These are phyloP conservation scores for Vicia villosa DNA, from an alignment of 306 rosid species.

Conservation along the genomic window DNA sequence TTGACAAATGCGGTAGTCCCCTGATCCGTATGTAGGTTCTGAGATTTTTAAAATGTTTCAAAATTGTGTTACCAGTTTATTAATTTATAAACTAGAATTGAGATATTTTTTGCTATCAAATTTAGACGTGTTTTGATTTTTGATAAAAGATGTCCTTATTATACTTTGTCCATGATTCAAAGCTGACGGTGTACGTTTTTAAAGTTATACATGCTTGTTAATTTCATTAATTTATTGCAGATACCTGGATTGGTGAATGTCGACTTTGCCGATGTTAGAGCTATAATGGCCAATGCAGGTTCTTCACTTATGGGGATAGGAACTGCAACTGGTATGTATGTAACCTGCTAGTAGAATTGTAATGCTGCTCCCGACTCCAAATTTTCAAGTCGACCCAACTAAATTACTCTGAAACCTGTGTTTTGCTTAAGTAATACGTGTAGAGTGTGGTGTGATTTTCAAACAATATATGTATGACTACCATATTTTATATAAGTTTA, in stretches of 20 bases:
- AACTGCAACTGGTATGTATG: constrained; percentile 92
- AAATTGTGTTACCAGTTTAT: constrained; percentile 11
- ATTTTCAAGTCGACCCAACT: constrained; percentile 30
- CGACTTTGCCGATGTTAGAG: constrained; percentile 98
- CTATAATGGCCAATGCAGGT: constrained; percentile 99
- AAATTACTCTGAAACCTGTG: constrained; percentile 25
- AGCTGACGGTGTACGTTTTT: constrained; percentile 27
- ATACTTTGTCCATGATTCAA: constrained; percentile 16
- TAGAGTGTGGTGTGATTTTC: constrained; percentile 24
- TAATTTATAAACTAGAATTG: constrained; percentile 18
- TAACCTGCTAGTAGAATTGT: constrained; percentile 24
- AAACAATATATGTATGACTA: constrained; percentile 26
- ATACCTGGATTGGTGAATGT: constrained; percentile 95
- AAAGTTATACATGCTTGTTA: constrained; percentile 20
- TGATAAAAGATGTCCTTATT: constrained; percentile 22
- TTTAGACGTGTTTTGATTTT: constrained; percentile 8
- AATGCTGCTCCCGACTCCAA: constrained; percentile 27
- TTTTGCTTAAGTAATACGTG: constrained; percentile 25
- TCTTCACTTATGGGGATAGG: constrained; percentile 99
- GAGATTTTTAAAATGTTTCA: constrained; percentile 9
- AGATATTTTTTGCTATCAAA: constrained; percentile 10
- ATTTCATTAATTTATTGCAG: constrained; percentile 54
- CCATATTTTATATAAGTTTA: neutral
- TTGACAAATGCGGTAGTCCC: constrained; percentile 15
- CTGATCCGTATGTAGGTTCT: neutral